Evolutionary conservation across 2,329 filamentous ascomycete genomes (phyloP), one percentile per base, ranked within the genome.

Genomic region (Lachnellula arida): DNA sequence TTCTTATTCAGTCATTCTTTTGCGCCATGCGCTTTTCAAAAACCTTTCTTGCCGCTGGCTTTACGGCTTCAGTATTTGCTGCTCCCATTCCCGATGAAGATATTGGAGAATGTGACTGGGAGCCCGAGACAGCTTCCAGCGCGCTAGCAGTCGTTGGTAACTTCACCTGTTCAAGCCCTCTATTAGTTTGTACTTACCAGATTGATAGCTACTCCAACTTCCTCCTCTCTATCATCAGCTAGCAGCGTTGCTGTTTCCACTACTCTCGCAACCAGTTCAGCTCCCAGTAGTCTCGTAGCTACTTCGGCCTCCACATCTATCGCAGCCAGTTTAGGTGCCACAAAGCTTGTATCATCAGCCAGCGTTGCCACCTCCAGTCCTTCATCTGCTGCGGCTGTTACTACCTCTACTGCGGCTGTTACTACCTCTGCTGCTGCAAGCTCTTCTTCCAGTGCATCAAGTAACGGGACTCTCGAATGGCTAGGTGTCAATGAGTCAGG

Each of bases 401-500:
- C n/a, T n/a, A n/a, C n/a, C n/a, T n/a, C n/a, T n/a, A 19, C 42
- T 11, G 42, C 19, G 5, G 37, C 37, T 39, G 37, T 5, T 15
- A 14, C 37, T 39, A 23, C 15, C 11, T 44, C 42, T 19, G 19
- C 17, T 19, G 19, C 12, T 44, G 15, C 42, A 44, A 17, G 11
- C n/a, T 19, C 42, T 17, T 44, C 42, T 44, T 12, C 42, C 19
- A 40, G 37, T 40, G 19, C 42, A 22, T 43, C 40, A 17, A 43
- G 40, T 19, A 44, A 6, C 2, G 42, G 42, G 4, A 17, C 42
- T 44, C 42, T 44, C 19, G 42, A 55, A 53, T 57, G 55, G 55
- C 47, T 57, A 47, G 62, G 62, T 53, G 65, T 63, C 42, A 67
- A 65, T 50, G 67, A 85, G 66, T 78, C 81, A 19, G 83, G 82